phyloP scores from a whole-genome alignment of 2,329 filamentous ascomycete genomes.

The Coniella lustricola region DNA sequence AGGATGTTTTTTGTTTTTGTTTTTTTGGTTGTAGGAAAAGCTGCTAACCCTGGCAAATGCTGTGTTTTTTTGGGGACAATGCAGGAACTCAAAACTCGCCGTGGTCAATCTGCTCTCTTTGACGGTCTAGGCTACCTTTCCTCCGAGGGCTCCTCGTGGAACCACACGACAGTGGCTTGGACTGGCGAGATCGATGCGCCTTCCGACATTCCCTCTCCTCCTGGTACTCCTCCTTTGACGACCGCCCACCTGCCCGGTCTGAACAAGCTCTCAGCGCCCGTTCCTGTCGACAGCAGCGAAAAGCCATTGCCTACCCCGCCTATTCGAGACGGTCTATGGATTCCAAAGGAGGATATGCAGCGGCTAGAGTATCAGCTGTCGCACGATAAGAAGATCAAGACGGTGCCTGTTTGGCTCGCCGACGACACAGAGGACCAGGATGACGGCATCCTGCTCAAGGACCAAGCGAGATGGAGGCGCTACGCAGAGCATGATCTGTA shows the following conservation, averaged over 20 bases:
- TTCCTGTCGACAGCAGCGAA: conserved; percentile 58
- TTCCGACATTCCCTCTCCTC: conserved; percentile 36
- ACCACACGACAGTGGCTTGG: conserved; percentile 90
- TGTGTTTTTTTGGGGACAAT: background rate
- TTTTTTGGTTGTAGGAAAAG: background rate
- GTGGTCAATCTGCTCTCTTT: conserved; percentile 85
- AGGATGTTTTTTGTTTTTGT: background rate
- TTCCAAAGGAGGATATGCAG: conserved; percentile 62
- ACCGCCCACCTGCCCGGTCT: conserved; percentile 48
- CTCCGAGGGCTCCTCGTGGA: conserved; percentile 78
- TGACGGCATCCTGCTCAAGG: conserved; percentile 66
- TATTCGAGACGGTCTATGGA: conserved; percentile 60
- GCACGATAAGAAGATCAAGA: conserved; percentile 67
- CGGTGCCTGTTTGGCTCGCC: conserved; percentile 81
- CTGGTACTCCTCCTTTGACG: conserved; percentile 41
- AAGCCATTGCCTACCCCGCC: conserved; percentile 49
- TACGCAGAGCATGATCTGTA: conserved; percentile 91
- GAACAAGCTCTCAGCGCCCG: conserved; percentile 71
- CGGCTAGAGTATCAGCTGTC: conserved; percentile 68
- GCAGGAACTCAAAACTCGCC: conserved; percentile 68
- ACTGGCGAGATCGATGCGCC: conserved; percentile 73
- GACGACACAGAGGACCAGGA: conserved; percentile 63
- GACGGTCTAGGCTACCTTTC: conserved; percentile 85
- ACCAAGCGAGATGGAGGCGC: conserved; percentile 79
- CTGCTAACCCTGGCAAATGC: background rate